Evolutionary conservation across 116 monocot genomes (phyloP).

Genomic region (Trichopus zeylanicus): DNA sequence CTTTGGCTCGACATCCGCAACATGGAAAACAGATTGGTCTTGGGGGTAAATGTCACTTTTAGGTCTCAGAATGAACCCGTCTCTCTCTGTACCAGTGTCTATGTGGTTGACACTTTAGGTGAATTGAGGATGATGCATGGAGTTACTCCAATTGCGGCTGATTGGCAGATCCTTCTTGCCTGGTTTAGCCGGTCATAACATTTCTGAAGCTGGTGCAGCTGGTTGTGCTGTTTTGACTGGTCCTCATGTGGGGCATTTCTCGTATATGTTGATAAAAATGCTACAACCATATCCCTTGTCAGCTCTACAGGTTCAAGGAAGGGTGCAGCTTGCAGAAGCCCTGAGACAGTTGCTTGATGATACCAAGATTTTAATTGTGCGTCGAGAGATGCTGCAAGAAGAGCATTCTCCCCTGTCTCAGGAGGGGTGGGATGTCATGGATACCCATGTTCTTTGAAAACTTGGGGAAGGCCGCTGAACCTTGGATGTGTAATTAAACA

Average conservation of each 20-base stretch:
- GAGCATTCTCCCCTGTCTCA: too few species aligned
- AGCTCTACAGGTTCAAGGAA: slow-evolving; percentile 78
- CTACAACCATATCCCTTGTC: slow-evolving; percentile 34
- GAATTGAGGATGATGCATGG: slow-evolving; percentile 53
- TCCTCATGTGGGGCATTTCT: slow-evolving; percentile 83
- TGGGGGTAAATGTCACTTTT: slow-evolving; percentile 46
- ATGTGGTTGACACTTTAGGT: slow-evolving; percentile 92
- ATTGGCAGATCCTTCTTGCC: slow-evolving; percentile 87
- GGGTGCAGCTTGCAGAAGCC: too few species aligned
- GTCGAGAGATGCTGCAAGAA: too few species aligned
- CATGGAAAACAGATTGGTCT: slow-evolving; percentile 43
- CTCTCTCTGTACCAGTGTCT: slow-evolving; percentile 39
- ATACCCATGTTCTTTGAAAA: too few species aligned
- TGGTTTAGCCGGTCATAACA: slow-evolving; percentile 71
- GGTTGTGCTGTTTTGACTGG: slow-evolving; percentile 94
- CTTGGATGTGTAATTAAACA: too few species aligned
- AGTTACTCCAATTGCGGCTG: slow-evolving; percentile 68
- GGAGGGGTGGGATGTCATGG: too few species aligned
- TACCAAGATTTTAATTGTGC: too few species aligned
- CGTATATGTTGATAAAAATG: slow-evolving; percentile 71
- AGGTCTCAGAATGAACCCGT: slow-evolving; percentile 56
- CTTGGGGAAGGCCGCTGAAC: too few species aligned
- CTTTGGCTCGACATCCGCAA: slow-evolving; percentile 70
- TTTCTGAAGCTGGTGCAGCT: slow-evolving; percentile 87
- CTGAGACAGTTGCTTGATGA: too few species aligned